These are phyloP conservation scores for Yamadazyma spencermartinsiae DNA, from an alignment of 1,139 yeast species.

Conservation along the genomic window DNA sequence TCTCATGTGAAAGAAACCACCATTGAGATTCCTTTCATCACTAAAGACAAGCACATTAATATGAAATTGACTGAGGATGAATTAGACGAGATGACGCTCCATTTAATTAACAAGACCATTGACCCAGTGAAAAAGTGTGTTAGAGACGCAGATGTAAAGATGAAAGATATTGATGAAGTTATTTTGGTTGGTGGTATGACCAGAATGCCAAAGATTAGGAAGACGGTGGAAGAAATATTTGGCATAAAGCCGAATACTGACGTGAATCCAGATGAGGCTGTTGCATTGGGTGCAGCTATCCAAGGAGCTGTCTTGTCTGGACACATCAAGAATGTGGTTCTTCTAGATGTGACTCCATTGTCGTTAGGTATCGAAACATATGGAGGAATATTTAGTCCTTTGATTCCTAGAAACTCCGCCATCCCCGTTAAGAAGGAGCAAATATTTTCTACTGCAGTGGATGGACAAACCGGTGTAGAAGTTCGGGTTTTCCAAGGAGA, in stretches of 20 bases:
- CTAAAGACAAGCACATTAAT: slow-evolving; percentile 51
- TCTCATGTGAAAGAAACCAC: slow-evolving; percentile 58
- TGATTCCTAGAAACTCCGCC: slow-evolving; percentile 74
- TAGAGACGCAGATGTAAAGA: slow-evolving; percentile 65
- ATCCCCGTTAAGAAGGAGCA: slow-evolving; percentile 74
- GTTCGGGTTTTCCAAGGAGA: slow-evolving; percentile 80
- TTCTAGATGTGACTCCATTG: slow-evolving; percentile 76
- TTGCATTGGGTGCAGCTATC: slow-evolving; percentile 81
- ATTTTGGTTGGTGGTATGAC: slow-evolving; percentile 86
- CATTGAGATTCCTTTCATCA: slow-evolving; percentile 65
- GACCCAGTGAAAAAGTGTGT: slow-evolving; percentile 68
- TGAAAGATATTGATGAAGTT: slow-evolving; percentile 67
- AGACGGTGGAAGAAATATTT: slow-evolving; percentile 57
- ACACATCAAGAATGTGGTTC: slow-evolving; percentile 65
- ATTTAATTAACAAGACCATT: slow-evolving; percentile 60
- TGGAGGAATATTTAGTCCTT: slow-evolving; percentile 78
- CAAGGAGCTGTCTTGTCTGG: slow-evolving; percentile 81
- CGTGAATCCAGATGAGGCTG: slow-evolving; percentile 84
- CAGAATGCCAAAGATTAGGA: slow-evolving; percentile 73
- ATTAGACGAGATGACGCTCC: slow-evolving; percentile 61
- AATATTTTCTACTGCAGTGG: slow-evolving; percentile 80
- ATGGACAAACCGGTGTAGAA: slow-evolving; percentile 80
- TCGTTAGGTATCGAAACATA: slow-evolving; percentile 80
- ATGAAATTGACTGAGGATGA: slow-evolving; percentile 58
- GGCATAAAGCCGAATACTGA: slow-evolving; percentile 59